Conservation (phyloP, 768 basidiomycete species). For the Hysterangium stoloniferum region DNA sequence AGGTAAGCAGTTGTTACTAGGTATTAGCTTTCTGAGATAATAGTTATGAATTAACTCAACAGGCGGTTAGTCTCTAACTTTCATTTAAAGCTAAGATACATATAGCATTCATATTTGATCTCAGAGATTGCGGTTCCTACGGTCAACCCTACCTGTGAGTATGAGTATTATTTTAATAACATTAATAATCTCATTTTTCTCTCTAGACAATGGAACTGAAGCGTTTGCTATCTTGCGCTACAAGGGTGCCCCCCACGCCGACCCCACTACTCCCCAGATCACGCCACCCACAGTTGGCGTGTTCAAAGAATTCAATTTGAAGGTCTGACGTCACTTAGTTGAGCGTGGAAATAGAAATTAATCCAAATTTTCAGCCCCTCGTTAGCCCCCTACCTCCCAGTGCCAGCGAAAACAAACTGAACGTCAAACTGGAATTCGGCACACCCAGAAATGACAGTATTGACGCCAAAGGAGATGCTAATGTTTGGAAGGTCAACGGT, state of each 20-base stretch:
- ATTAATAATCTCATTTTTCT: no score
- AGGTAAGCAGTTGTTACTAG: no score
- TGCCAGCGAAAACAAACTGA: neutral
- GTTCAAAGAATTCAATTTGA: slow-evolving; percentile 6
- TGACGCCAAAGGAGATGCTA: neutral
- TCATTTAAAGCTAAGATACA: no score
- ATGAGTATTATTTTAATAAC: no score
- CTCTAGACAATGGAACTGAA: slow-evolving; percentile 19
- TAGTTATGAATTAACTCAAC: no score
- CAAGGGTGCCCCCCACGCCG: slow-evolving; percentile 27
- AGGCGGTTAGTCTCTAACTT: no score
- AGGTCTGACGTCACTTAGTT: neutral
- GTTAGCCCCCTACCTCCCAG: slow-evolving; percentile 1
- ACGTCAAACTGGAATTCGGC: slow-evolving; percentile 9
- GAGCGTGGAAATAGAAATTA: no score
- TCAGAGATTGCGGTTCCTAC: no score
- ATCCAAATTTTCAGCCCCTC: no score
- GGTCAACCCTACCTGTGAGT: no score
- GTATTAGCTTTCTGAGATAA: no score
- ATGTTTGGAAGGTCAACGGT: slow-evolving; percentile 8
- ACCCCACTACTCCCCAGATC: slow-evolving; percentile 23
- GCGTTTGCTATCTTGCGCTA: slow-evolving; percentile 41
- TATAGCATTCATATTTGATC: no score
- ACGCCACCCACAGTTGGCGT: neutral
- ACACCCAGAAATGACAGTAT: slow-evolving; percentile 5